A percentile compares a stretch with the other conserved stretches of the same genome.
Conservation (phyloP, 164 flowering plant species). For the Annona cherimola region DNA sequence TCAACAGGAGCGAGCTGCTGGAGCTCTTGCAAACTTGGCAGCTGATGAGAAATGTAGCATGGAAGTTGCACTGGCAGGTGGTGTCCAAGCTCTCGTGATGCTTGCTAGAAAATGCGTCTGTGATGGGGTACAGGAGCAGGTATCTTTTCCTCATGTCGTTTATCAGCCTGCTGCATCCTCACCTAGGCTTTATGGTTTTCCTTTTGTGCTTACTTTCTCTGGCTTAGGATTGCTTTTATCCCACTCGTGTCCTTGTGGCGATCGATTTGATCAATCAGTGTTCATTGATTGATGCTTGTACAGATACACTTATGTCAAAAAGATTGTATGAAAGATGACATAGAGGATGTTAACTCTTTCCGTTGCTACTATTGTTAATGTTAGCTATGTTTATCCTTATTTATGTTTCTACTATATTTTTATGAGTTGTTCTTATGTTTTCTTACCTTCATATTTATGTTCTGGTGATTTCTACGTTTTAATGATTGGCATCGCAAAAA, state of each 20-base stretch:
- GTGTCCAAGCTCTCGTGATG: constrained; percentile 93
- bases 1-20: constrained; percentile 90
- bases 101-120: constrained; percentile 87
- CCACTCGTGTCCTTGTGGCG: background rate
- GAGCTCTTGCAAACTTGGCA: constrained; percentile 96
- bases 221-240: background rate
- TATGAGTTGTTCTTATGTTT: too few relatives aligned
- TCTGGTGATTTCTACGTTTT: too few relatives aligned
- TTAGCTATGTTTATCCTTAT: too few relatives aligned
- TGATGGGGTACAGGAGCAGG: constrained; percentile 99
- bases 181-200: background rate
- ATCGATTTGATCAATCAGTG: background rate
- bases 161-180: background rate
- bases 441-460: too few relatives aligned
- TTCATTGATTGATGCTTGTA: background rate
- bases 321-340: too few relatives aligned
- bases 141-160: constrained; percentile 9
- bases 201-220: background rate
- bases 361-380: too few relatives aligned
- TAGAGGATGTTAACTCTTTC: too few relatives aligned
- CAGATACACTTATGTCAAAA: too few relatives aligned
- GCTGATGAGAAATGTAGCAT: constrained; percentile 97
- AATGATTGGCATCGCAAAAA: too few relatives aligned
- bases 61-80: constrained; percentile 88
- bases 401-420: too few relatives aligned